Conservation (phyloP, 139 green algal species). For the Picochlorum sp. region DNA sequence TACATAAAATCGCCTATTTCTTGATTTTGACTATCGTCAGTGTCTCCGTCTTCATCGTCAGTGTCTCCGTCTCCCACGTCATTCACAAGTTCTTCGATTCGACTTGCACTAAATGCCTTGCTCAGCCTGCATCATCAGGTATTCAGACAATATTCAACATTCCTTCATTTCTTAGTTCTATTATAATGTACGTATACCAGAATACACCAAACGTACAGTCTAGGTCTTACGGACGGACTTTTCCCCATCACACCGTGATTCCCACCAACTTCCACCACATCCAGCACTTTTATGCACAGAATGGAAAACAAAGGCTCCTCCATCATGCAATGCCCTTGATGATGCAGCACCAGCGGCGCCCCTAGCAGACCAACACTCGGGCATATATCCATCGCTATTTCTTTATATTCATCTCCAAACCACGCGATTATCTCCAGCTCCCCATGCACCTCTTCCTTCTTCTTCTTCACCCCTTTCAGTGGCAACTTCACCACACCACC, state of each 20-base stretch:
- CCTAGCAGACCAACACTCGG: background rate
- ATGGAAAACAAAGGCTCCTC: background rate
- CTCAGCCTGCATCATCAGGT: no score
- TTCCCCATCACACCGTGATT: no score
- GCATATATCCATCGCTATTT: background rate
- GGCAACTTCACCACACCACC: background rate
- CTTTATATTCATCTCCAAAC: background rate
- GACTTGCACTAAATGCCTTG: background rate
- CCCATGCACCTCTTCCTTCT: background rate
- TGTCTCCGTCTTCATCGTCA: background rate
- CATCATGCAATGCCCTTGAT: slow-evolving; percentile 1
- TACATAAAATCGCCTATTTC: background rate
- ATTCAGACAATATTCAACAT: no score
- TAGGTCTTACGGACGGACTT: no score
- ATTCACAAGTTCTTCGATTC: background rate
- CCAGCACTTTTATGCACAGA: background rate
- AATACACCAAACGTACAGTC: no score
- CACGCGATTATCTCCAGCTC: background rate
- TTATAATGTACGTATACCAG: no score
- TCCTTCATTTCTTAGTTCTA: no score
- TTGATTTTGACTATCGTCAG: background rate
- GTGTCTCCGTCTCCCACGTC: background rate
- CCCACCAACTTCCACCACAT: no score
- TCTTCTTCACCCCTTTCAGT: background rate
- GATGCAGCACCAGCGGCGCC: background rate